A percentile compares a stretch with the other conserved stretches of the same genome.
phyloP scores from a whole-genome alignment of 2,329 filamentous ascomycete species.

The Epichloe baconii region DNA sequence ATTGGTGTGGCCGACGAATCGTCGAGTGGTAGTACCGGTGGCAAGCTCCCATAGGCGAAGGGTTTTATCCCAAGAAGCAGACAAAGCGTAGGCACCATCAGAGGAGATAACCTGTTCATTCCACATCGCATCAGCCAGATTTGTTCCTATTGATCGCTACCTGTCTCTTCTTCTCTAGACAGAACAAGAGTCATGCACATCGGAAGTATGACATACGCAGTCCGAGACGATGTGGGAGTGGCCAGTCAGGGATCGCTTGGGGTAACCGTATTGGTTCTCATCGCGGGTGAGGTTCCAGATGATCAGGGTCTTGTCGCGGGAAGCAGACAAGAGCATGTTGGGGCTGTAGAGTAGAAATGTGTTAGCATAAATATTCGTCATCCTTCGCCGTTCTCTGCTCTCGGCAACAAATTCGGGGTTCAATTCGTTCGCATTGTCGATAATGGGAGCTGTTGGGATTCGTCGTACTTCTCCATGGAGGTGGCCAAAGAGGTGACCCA shows the following conservation, averaged over 20 bases:
- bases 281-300: slow-evolving; percentile 99
- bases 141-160: slow-evolving; percentile 2
- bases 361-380: slow-evolving; percentile 8
- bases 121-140: slow-evolving; percentile 12
- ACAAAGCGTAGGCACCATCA: slow-evolving; percentile 97
- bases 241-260: slow-evolving; percentile 95
- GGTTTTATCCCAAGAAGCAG: slow-evolving; percentile 99
- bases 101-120: slow-evolving; percentile 81
- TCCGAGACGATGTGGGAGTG: slow-evolving; percentile 99
- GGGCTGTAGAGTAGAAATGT: slow-evolving; percentile 43
- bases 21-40: slow-evolving; percentile 91
- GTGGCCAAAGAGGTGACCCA: slow-evolving; percentile 98
- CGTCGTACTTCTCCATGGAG: slow-evolving; percentile 89
- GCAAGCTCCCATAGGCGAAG: slow-evolving; percentile 98
- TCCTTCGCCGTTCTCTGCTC: background rate
- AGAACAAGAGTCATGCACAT: background rate
- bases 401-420: slow-evolving; percentile 1
- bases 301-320: slow-evolving; percentile 97
- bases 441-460: background rate
- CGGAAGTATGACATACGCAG: slow-evolving; percentile 61
- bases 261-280: slow-evolving; percentile 95
- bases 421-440: slow-evolving; percentile 3
- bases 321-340: slow-evolving; percentile 98
- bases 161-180: background rate
- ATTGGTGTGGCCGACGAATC: slow-evolving; percentile 98